A percentile compares a stretch with the other conserved stretches of the same genome.
These are phyloP conservation scores for Nephelium lappaceum DNA, from an alignment of 345 rosid species.

Conservation along the genomic window DNA sequence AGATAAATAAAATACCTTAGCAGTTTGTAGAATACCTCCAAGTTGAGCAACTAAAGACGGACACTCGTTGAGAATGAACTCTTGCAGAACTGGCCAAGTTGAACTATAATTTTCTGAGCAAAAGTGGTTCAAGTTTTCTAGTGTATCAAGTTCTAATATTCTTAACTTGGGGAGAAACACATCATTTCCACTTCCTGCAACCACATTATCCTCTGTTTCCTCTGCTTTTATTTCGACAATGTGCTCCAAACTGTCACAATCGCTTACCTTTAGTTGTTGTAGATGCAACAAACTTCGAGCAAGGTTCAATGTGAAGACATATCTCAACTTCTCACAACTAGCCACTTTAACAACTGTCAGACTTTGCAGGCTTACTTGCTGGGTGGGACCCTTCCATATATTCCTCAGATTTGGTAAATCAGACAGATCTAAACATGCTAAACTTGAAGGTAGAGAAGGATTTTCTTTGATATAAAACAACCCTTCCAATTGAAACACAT, in stretches of 20 bases:
- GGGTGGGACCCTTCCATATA: conserved; percentile 18
- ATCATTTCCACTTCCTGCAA: neutral
- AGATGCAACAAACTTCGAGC: conserved; percentile 9
- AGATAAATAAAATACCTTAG: neutral
- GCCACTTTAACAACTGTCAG: no score
- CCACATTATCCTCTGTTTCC: neutral
- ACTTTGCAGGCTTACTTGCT: neutral
- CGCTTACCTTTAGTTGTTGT: neutral
- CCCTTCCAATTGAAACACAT: no score
- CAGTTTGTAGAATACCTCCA: no score
- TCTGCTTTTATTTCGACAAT: neutral
- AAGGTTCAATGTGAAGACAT: neutral
- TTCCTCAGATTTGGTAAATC: neutral
- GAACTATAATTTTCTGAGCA: neutral
- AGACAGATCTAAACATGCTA: neutral
- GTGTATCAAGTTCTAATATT: neutral
- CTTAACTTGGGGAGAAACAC: neutral
- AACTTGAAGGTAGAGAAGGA: no score
- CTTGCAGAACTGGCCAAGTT: neutral
- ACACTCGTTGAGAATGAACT: neutral
- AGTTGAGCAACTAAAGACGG: no score
- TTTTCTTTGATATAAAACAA: no score
- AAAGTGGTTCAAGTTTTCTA: neutral
- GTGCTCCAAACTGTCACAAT: neutral
- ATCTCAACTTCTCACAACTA: no score